A percentile compares a stretch with the other conserved stretches of the same genome.
These are phyloP conservation scores for Vigna radiata DNA, from an alignment of 306 rosid genomes.

Conservation along the genomic window DNA sequence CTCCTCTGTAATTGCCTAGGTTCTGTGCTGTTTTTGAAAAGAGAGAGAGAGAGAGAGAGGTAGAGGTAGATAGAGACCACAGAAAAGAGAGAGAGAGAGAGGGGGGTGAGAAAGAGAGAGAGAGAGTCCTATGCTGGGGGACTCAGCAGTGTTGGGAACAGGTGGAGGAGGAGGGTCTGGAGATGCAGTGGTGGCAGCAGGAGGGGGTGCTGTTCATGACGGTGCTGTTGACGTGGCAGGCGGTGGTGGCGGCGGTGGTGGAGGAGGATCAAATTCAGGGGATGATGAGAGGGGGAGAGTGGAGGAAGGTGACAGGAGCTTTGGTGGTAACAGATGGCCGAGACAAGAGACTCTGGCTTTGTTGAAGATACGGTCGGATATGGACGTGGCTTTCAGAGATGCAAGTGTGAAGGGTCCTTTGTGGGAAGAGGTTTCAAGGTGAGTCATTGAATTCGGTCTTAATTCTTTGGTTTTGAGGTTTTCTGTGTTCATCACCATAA, in stretches of 20 bases:
- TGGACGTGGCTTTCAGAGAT: constrained; percentile 87
- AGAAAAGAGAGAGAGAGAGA: neutral
- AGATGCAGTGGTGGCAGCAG: constrained; percentile 40
- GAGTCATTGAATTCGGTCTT: neutral
- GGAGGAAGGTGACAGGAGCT: constrained; percentile 70
- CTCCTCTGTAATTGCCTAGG: constrained; percentile 61
- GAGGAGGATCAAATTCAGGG: constrained; percentile 71
- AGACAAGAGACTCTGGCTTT: constrained; percentile 86
- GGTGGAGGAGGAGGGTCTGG: constrained; percentile 57
- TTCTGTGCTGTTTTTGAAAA: constrained; percentile 40
- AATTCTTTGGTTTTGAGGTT: neutral
- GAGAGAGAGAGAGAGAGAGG: neutral
- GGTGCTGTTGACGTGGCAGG: constrained; percentile 32
- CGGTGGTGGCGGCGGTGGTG: constrained; percentile 6
- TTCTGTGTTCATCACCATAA: neutral
- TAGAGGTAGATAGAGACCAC: constrained; percentile 18
- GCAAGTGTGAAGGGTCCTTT: constrained; percentile 95
- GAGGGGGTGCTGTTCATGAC: constrained; percentile 22
- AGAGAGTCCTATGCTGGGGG: constrained; percentile 79
- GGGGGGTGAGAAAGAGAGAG: neutral
- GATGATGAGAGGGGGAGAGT: constrained; percentile 65
- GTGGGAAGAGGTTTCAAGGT: constrained; percentile 97
- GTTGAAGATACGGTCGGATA: constrained; percentile 89
- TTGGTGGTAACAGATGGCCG: constrained; percentile 95
- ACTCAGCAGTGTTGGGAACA: constrained; percentile 64